phyloP scores from a whole-genome alignment of 1,139 yeast genomes.

The Lodderomyces orthopsilosis region DNA sequence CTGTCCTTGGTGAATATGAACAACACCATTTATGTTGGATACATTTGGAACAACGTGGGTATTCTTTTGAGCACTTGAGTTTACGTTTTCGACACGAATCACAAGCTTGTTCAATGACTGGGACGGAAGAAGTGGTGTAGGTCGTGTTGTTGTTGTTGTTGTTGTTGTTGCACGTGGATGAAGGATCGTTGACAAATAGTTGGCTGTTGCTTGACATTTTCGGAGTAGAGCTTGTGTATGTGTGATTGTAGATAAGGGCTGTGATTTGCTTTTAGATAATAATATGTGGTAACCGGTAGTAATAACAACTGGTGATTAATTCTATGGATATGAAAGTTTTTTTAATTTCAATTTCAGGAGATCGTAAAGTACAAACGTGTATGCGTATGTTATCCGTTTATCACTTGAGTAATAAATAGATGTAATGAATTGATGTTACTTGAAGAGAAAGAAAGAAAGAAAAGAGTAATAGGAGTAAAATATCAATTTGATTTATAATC shows the following conservation, averaged over 20 bases:
- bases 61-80: constrained; percentile 59
- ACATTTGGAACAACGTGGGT: constrained; percentile 78
- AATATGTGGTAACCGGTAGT: too few species aligned
- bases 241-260: neutral
- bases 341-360: too few species aligned
- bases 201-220: neutral
- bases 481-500: too few species aligned
- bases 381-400: too few species aligned
- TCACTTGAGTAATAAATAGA: too few species aligned
- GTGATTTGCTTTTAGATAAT: too few species aligned
- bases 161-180: constrained; percentile 3
- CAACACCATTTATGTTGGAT: constrained; percentile 71
- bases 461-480: too few species aligned
- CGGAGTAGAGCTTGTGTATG: too few species aligned
- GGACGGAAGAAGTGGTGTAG: constrained; percentile 7
- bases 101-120: constrained; percentile 49
- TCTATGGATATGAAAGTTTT: too few species aligned
- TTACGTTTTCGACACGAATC: constrained; percentile 60
- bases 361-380: too few species aligned
- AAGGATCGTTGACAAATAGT: constrained; percentile 1
- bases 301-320: neutral
- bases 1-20: constrained; percentile 71
- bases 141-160: neutral
- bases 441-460: too few species aligned
- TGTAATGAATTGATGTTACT: too few species aligned